Percentiles rank a stretch among this genome's conserved stretches.
phyloP scores from a whole-genome alignment of 2,329 filamentous ascomycete genomes.

The Epichloe typhina region DNA sequence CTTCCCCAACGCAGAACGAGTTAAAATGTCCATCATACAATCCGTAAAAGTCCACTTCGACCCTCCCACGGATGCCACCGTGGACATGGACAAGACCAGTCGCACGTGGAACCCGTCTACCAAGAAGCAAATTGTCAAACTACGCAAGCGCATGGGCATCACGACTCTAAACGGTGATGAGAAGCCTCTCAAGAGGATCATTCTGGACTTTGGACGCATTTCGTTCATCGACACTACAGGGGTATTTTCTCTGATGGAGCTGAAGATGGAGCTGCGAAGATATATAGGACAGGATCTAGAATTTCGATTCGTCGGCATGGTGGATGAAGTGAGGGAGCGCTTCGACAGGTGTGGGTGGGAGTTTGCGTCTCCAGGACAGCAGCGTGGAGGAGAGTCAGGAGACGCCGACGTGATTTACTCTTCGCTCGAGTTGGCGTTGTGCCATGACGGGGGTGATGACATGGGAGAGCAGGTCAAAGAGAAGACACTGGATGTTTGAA shows the following conservation, averaged over 20 bases:
- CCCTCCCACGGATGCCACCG: constrained; percentile 28
- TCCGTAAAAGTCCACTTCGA: constrained; percentile 26
- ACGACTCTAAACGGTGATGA: constrained; percentile 17
- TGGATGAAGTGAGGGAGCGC: constrained; percentile 24
- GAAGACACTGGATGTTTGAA: constrained; percentile 9
- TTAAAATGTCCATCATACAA: constrained; percentile 36
- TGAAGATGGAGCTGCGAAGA: constrained; percentile 33
- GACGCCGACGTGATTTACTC: constrained; percentile 10
- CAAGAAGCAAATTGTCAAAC: constrained; percentile 30
- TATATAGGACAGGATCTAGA: constrained; percentile 34
- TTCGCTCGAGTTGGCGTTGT: constrained; percentile 9
- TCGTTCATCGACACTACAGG: constrained; percentile 42
- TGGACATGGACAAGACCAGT: constrained; percentile 24
- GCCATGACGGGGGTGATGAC: constrained; percentile 8
- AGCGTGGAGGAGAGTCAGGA: constrained; percentile 7
- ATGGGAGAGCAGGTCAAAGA: constrained; percentile 4
- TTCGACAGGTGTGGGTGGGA: constrained; percentile 27
- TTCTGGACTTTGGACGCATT: constrained; percentile 39
- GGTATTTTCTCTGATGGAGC: constrained; percentile 32
- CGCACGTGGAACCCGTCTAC: constrained; percentile 42
- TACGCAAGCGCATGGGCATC: constrained; percentile 28
- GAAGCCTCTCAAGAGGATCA: constrained; percentile 31
- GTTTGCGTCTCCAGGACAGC: constrained; percentile 17
- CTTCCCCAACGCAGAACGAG: constrained; percentile 46
- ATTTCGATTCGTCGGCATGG: constrained; percentile 35